A percentile compares a stretch with the other conserved stretches of the same genome.
phyloP scores from a whole-genome alignment of 1,139 yeast species.

The Candida sanyaensis region DNA sequence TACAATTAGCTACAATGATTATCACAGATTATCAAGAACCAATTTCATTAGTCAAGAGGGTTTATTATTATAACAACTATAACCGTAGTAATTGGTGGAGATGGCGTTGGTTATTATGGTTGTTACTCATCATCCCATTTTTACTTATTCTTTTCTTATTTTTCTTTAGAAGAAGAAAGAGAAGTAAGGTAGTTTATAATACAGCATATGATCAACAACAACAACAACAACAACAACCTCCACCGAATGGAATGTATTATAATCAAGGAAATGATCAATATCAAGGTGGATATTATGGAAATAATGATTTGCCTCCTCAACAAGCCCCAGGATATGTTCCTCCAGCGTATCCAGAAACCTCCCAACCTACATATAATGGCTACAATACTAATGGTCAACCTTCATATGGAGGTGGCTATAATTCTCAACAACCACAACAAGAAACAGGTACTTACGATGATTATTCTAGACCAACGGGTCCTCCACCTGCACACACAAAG shows the following conservation, averaged over 20 bases:
- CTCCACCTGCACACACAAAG: constrained; percentile 14
- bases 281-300: constrained; percentile 1
- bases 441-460: constrained; percentile 6
- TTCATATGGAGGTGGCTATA: constrained; percentile 3
- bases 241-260: constrained; percentile 1
- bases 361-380: constrained; percentile 6
- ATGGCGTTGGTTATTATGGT: constrained; percentile 14
- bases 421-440: constrained; percentile 3
- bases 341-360: constrained; percentile 5
- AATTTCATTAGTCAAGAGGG: background rate
- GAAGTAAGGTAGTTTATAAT: constrained; percentile 3
- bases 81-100: constrained; percentile 7
- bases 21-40: background rate
- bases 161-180: constrained; percentile 8
- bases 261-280: constrained; percentile 3
- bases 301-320: constrained; percentile 5
- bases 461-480: constrained; percentile 9
- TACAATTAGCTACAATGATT: background rate
- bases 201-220: constrained; percentile 1
- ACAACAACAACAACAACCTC: constrained; percentile 2
- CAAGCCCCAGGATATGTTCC: constrained; percentile 6
- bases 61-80: background rate
- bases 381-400: background rate
- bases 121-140: constrained; percentile 11
- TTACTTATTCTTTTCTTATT: constrained; percentile 6